phyloP scores from a whole-genome alignment of 176 grass and related monocot genomes.

The Oryza punctata region DNA sequence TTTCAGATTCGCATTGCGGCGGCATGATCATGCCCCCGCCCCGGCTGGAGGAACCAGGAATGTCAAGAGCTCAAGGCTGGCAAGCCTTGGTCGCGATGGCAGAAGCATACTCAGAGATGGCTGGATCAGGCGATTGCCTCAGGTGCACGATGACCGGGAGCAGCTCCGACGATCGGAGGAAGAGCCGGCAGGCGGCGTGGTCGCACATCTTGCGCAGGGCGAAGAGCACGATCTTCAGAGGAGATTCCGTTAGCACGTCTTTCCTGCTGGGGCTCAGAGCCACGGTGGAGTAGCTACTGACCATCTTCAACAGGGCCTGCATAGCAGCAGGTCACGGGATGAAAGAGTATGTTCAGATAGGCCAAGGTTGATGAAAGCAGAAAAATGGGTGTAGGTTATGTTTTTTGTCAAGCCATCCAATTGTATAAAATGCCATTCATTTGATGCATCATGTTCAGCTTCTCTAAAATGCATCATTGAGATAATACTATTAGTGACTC shows the following conservation, averaged over 20 bases:
- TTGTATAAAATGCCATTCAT: not conserved
- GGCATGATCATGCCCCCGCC: not conserved
- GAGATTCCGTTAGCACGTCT: slow-evolving; percentile 71
- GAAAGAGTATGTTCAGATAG: not conserved
- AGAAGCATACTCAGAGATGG: slow-evolving; percentile 69
- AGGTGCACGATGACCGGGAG: slow-evolving; percentile 67
- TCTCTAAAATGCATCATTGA: not conserved
- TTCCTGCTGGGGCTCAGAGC: slow-evolving; percentile 79
- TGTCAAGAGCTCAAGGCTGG: slow-evolving; percentile 35
- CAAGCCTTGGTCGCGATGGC: slow-evolving; percentile 55
- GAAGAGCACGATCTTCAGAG: slow-evolving; percentile 80
- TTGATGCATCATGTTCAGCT: not conserved
- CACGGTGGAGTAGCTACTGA: slow-evolving; percentile 62
- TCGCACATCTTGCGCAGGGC: slow-evolving; percentile 94
- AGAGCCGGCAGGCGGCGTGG: slow-evolving; percentile 69
- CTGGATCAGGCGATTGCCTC: slow-evolving; percentile 64
- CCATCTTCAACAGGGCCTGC: slow-evolving; percentile 84
- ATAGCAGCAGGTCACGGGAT: not conserved
- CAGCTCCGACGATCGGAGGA: slow-evolving; percentile 71
- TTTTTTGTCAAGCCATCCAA: slow-evolving; percentile 6
- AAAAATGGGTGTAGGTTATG: not conserved
- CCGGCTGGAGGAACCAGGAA: not conserved
- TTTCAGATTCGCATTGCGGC: not conserved
- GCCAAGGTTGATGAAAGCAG: not conserved
- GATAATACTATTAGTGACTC: not conserved